Evolutionary conservation across 441 rosid genomes (phyloP).

Genomic region (Bruguiera hainesii): DNA sequence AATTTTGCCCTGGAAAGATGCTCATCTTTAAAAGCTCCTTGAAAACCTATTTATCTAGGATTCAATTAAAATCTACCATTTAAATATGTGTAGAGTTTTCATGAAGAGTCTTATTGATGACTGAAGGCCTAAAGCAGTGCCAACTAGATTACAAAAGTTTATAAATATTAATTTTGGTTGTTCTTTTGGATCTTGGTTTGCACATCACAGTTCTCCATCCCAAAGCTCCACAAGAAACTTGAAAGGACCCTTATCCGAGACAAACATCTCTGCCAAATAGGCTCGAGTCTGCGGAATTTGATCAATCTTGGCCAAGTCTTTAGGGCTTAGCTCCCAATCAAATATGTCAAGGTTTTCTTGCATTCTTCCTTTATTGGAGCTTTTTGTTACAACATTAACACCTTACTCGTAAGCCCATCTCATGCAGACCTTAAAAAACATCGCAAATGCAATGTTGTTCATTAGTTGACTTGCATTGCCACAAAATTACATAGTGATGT

Average conservation of each 20-base stretch:
- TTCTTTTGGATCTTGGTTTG: no score
- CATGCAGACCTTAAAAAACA: background rate
- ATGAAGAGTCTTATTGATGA: no score
- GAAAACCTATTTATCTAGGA: no score
- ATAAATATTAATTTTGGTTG: no score
- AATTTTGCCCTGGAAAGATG: no score
- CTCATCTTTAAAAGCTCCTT: no score
- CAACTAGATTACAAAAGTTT: no score
- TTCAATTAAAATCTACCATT: no score
- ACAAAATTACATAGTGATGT: no score
- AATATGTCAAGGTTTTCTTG: slow-evolving; percentile 29
- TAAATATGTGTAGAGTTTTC: no score
- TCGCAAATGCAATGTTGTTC: background rate
- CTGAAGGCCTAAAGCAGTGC: no score
- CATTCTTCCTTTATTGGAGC: slow-evolving; percentile 31
- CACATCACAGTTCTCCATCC: slow-evolving; percentile 17
- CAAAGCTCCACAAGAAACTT: slow-evolving; percentile 6
- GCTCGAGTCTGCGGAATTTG: slow-evolving; percentile 26
- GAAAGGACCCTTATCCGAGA: background rate
- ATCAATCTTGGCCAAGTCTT: slow-evolving; percentile 23
- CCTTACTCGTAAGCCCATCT: slow-evolving; percentile 33
- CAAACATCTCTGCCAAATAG: background rate
- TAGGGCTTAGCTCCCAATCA: slow-evolving; percentile 25
- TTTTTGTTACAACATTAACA: slow-evolving; percentile 19
- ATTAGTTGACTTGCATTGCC: no score